Conservation (phyloP, 768 basidiomycete species). For the Tricholoma sp. region DNA sequence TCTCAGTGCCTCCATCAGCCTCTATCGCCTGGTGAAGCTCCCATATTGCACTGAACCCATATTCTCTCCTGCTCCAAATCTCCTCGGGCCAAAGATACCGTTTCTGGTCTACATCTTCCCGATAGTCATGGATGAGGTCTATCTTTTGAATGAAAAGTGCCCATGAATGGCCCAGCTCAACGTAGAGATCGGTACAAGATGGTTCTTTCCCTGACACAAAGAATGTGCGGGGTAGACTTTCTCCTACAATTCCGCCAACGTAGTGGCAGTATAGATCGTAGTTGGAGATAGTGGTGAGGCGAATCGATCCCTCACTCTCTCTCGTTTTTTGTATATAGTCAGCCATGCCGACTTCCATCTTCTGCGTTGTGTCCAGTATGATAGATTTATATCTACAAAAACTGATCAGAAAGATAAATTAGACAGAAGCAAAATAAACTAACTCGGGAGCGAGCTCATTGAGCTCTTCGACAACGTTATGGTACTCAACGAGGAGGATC, state of each 20-base stretch:
- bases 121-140: constrained; percentile 94
- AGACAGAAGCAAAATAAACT: constrained; percentile 15
- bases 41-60: constrained; percentile 66
- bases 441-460: constrained; percentile 61
- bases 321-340: constrained; percentile 85
- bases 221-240: constrained; percentile 87
- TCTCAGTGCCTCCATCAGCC: constrained; percentile 42
- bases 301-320: constrained; percentile 51
- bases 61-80: constrained; percentile 67
- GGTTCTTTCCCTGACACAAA: constrained; percentile 80
- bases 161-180: constrained; percentile 88
- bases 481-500: constrained; percentile 78
- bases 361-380: constrained; percentile 75
- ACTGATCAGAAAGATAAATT: not conserved
- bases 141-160: constrained; percentile 96
- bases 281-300: constrained; percentile 72
- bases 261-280: constrained; percentile 99
- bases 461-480: constrained; percentile 79
- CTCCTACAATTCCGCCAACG: constrained; percentile 95
- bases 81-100: constrained; percentile 94
- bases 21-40: constrained; percentile 45
- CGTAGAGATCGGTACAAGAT: constrained; percentile 64
- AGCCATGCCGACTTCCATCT: constrained; percentile 95
- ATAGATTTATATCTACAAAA: constrained; percentile 59
- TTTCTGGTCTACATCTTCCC: constrained; percentile 81